phyloP scores from a whole-genome alignment of 1,284 basidiomycete species.

The Kalmanozyma brasiliensis region DNA sequence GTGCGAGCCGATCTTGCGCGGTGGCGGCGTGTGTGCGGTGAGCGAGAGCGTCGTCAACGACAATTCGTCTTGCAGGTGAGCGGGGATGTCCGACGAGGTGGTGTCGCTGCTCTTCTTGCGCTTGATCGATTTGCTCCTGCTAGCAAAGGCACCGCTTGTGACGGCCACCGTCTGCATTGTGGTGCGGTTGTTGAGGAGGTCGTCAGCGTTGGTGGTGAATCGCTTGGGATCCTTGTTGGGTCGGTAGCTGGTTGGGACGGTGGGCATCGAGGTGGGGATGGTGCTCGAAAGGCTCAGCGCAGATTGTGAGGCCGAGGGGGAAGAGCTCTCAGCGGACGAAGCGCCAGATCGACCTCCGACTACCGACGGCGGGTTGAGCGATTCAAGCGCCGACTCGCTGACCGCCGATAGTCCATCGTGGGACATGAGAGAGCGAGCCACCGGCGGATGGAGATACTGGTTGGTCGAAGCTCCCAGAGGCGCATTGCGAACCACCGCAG shows the following conservation, averaged over 20 bases:
- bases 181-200: conserved; percentile 57
- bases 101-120: conserved; percentile 38
- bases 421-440: conserved; percentile 44
- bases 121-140: conserved; percentile 28
- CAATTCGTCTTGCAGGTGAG: conserved; percentile 57
- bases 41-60: conserved; percentile 54
- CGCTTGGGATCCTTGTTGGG: conserved; percentile 54
- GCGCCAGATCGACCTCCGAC: conserved; percentile 18
- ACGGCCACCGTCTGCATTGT: conserved; percentile 65
- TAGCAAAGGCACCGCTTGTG: conserved; percentile 50
- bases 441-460: conserved; percentile 52
- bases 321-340: conserved; percentile 32
- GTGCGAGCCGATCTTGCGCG: conserved; percentile 66
- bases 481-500: conserved; percentile 55
- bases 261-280: conserved; percentile 44
- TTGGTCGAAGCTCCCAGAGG: conserved; percentile 63
- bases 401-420: conserved; percentile 21
- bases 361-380: conserved; percentile 19
- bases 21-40: conserved; percentile 64
- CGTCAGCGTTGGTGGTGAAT: conserved; percentile 51
- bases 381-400: conserved; percentile 23
- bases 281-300: conserved; percentile 40
- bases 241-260: conserved; percentile 52
- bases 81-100: conserved; percentile 48
- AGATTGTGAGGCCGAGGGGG: conserved; percentile 49